phyloP scores from a whole-genome alignment of 1,139 yeast genomes.

The Candida glucosophila region DNA sequence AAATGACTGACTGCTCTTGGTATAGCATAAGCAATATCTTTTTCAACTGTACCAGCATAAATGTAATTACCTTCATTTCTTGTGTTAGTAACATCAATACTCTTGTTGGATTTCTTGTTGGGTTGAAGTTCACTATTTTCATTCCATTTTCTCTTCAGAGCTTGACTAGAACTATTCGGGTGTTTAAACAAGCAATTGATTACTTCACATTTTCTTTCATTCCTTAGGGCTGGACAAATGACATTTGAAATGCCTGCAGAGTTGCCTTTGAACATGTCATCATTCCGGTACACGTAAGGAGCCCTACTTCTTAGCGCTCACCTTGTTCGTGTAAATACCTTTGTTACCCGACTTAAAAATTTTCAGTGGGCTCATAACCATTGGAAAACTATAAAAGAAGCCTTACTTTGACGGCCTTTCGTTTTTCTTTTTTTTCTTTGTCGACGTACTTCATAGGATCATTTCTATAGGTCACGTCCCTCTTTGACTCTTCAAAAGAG shows the following conservation, averaged over 20 bases:
- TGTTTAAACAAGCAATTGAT: slow-evolving; percentile 24
- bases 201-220: slow-evolving; percentile 13
- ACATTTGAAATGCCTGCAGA: slow-evolving; percentile 13
- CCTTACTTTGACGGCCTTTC: slow-evolving; percentile 4
- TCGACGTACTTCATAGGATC: slow-evolving; percentile 80
- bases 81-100: background rate
- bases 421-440: slow-evolving; percentile 29
- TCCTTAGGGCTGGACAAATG: slow-evolving; percentile 17
- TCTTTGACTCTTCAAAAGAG: slow-evolving; percentile 99
- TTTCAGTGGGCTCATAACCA: slow-evolving; percentile 7
- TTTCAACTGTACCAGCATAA: no score
- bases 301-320: slow-evolving; percentile 1
- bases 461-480: slow-evolving; percentile 99
- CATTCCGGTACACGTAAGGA: background rate
- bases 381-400: slow-evolving; percentile 4
- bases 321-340: slow-evolving; percentile 3
- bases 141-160: background rate
- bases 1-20: slow-evolving; percentile 18
- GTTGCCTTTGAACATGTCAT: slow-evolving; percentile 11
- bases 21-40: slow-evolving; percentile 13
- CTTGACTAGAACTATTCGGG: slow-evolving; percentile 1
- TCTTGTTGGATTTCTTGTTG: no score
- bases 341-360: background rate
- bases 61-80: slow-evolving; percentile 1
- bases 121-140: no score